Conservation (phyloP, 768 basidiomycete genomes). For the Roridomyces roridus region DNA sequence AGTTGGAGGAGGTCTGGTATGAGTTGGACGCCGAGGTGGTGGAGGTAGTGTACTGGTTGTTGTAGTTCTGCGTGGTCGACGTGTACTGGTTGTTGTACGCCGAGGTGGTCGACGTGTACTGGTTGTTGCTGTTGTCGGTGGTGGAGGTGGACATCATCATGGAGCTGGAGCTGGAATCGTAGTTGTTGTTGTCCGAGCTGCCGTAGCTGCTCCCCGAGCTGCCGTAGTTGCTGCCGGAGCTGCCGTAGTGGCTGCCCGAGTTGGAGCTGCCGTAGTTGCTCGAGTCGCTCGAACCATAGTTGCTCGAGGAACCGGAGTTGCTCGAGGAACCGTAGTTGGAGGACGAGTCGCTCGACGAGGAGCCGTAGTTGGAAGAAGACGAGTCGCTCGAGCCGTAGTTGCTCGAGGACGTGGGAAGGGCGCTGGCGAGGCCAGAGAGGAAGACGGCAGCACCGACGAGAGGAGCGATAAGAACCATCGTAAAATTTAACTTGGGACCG, state of each 20-base stretch:
- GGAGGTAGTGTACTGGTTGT: conserved; percentile 11
- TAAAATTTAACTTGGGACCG: conserved; percentile 50
- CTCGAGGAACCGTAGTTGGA: conserved; percentile 28
- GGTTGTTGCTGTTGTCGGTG: not conserved
- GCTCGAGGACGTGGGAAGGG: conserved; percentile 35
- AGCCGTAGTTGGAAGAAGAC: conserved; percentile 15
- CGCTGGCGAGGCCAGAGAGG: conserved; percentile 57
- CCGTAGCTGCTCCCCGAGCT: conserved; percentile 33
- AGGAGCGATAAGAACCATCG: conserved; percentile 67
- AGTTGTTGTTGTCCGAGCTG: conserved; percentile 60
- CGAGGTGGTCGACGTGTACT: conserved; percentile 33
- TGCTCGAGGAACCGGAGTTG: conserved; percentile 15
- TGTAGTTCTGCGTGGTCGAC: conserved; percentile 27
- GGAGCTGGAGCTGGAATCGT: conserved; percentile 35
- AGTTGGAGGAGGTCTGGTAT: conserved; percentile 52
- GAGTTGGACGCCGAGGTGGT: conserved; percentile 32
- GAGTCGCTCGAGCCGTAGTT: conserved; percentile 21
- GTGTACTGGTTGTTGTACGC: conserved; percentile 39
- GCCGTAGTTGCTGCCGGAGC: conserved; percentile 27
- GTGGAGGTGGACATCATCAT: not conserved
- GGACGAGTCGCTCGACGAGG: conserved; percentile 9
- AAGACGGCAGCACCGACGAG: conserved; percentile 61
- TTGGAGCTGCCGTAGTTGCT: conserved; percentile 22
- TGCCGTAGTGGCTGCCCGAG: conserved; percentile 19
- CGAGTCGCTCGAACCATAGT: conserved; percentile 30